phyloP scores from a whole-genome alignment of 1,284 basidiomycete genomes.

The Moniliella sp. region DNA sequence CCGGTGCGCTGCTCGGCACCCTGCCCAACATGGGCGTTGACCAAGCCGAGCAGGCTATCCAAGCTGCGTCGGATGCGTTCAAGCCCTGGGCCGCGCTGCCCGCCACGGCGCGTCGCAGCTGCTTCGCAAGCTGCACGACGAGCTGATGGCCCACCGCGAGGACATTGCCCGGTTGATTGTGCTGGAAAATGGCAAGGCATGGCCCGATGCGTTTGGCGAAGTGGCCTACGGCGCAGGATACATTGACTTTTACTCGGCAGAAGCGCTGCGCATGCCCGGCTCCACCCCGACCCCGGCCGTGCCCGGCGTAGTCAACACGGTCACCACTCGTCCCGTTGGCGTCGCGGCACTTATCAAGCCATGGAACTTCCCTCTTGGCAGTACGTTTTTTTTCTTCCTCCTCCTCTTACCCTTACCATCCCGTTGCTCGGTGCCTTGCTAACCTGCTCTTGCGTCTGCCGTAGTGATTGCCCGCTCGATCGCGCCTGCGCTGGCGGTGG shows the following conservation, averaged over 20 bases:
- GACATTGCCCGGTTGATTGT: constrained; percentile 31
- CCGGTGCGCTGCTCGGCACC: constrained; percentile 16
- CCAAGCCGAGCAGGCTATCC: constrained; percentile 22
- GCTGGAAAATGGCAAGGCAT: constrained; percentile 28
- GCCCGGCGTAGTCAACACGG: constrained; percentile 56
- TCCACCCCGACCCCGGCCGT: constrained; percentile 64
- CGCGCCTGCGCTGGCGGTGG: constrained; percentile 66
- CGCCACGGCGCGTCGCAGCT: constrained; percentile 23
- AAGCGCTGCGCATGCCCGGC: constrained; percentile 35
- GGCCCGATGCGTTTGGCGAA: constrained; percentile 28
- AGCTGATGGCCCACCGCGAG: constrained; percentile 16
- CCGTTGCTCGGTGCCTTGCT: no score
- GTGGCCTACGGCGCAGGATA: constrained; percentile 26
- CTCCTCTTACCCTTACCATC: no score
- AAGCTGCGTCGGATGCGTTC: constrained; percentile 19
- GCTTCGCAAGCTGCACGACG: constrained; percentile 21
- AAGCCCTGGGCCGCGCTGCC: constrained; percentile 22
- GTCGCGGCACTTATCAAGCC: constrained; percentile 37
- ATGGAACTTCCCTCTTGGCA: no score
- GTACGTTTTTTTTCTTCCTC: no score
- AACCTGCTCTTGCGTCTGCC: no score
- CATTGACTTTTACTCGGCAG: constrained; percentile 28
- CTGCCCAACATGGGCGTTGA: constrained; percentile 21
- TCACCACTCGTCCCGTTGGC: constrained; percentile 83
- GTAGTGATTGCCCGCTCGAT: constrained; percentile 57